These are phyloP conservation scores for Backusella psychrophila DNA, from an alignment of 192 early-diverging fungal species.

Conservation along the genomic window DNA sequence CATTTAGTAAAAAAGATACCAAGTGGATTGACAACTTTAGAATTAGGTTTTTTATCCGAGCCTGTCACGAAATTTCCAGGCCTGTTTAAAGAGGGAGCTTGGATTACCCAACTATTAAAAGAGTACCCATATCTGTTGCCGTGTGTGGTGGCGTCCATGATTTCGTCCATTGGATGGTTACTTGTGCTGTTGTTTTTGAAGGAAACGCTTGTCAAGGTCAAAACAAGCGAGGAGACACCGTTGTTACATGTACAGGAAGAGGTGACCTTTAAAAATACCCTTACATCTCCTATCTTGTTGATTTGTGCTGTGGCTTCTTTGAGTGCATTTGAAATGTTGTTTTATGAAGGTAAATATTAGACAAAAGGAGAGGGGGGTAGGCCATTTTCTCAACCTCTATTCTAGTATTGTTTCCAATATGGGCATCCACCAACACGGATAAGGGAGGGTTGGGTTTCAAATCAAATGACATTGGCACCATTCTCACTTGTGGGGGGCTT, in stretches of 20 bases:
- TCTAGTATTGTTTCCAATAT: constrained; percentile 26
- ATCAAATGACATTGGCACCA: constrained; percentile 47
- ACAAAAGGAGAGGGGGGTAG: not conserved
- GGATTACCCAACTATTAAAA: constrained; percentile 41
- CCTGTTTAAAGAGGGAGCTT: constrained; percentile 38
- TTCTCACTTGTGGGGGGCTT: constrained; percentile 40
- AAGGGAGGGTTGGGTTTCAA: constrained; percentile 54
- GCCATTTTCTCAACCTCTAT: not conserved
- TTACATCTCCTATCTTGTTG: constrained; percentile 20
- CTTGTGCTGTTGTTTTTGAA: constrained; percentile 51
- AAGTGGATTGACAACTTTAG: too few relatives aligned
- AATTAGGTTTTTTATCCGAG: constrained; percentile 61
- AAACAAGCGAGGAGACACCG: not conserved
- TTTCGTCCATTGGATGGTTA: constrained; percentile 56
- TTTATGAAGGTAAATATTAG: constrained; percentile 29
- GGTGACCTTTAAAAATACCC: constrained; percentile 1
- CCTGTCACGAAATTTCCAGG: constrained; percentile 57
- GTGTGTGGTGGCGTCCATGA: constrained; percentile 52
- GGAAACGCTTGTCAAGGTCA: constrained; percentile 40
- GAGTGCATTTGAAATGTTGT: constrained; percentile 17
- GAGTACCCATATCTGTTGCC: constrained; percentile 73
- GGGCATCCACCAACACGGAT: constrained; percentile 17
- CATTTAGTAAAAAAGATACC: too few relatives aligned
- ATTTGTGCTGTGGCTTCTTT: constrained; percentile 12
- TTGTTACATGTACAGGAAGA: not conserved